These are phyloP conservation scores for Leccinum proliferum DNA, from an alignment of 1,284 basidiomycete species.

Conservation along the genomic window DNA sequence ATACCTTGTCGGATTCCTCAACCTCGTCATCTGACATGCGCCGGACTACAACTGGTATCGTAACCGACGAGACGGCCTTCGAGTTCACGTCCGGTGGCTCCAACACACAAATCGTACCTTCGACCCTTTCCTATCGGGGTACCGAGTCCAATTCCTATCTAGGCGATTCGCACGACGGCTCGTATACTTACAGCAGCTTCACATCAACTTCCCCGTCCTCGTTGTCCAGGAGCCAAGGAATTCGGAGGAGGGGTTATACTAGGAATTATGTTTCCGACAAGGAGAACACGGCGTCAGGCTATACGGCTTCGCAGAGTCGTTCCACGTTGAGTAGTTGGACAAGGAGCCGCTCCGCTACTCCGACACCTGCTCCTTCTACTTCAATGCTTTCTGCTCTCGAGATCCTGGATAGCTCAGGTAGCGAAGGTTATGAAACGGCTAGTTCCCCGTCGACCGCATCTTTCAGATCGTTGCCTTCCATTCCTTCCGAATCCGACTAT, in stretches of 20 bases:
- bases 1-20: constrained; percentile 24
- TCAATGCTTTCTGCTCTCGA: constrained; percentile 25
- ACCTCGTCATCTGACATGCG: constrained; percentile 23
- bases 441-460: constrained; percentile 39
- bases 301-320: constrained; percentile 27
- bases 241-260: constrained; percentile 47
- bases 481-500: constrained; percentile 50
- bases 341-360: constrained; percentile 28
- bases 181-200: constrained; percentile 27
- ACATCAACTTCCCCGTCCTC: constrained; percentile 31
- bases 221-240: constrained; percentile 52
- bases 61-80: constrained; percentile 33
- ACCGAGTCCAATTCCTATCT: constrained; percentile 52
- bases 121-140: constrained; percentile 51
- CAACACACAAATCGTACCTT: constrained; percentile 43
- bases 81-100: constrained; percentile 35
- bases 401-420: constrained; percentile 27
- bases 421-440: constrained; percentile 31
- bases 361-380: constrained; percentile 27
- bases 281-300: constrained; percentile 40
- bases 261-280: constrained; percentile 42
- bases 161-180: constrained; percentile 50
- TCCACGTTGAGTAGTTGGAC: constrained; percentile 33
- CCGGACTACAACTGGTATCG: constrained; percentile 30
- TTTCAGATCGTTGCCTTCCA: constrained; percentile 40